Evolutionary conservation across 768 basidiomycete species (phyloP).

Genomic region (Hygrophoropsis aurantiaca): DNA sequence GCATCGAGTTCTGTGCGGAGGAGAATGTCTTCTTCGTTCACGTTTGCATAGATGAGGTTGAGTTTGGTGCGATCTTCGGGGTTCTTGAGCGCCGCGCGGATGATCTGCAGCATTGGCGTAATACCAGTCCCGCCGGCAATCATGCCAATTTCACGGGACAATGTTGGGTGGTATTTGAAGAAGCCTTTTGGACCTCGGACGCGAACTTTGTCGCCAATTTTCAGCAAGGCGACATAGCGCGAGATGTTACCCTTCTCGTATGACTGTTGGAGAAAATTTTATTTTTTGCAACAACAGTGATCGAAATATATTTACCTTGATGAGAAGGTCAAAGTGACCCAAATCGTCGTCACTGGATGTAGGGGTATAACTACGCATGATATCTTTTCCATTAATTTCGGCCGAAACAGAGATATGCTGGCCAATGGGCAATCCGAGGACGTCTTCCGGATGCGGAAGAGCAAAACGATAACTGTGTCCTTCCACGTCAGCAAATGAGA

Average conservation of each 20-base stretch:
- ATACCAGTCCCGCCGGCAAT: constrained; percentile 99
- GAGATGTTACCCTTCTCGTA: constrained; percentile 99
- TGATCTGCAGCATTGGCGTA: constrained; percentile 98
- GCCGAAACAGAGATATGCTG: constrained; percentile 94
- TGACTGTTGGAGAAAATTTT: constrained; percentile 49
- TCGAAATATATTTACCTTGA: constrained; percentile 65
- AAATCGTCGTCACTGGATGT: constrained; percentile 90
- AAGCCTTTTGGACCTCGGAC: constrained; percentile 97
- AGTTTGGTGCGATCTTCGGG: constrained; percentile 81
- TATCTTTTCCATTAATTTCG: constrained; percentile 86
- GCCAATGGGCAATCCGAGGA: constrained; percentile 92
- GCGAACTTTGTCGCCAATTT: constrained; percentile 82
- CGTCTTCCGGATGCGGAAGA: constrained; percentile 68
- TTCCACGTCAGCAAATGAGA: constrained; percentile 1
- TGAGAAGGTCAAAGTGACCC: constrained; percentile 93
- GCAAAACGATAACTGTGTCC: constrained; percentile 83
- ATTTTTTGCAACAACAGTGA: no score
- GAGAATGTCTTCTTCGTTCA: constrained; percentile 89
- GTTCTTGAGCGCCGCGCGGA: constrained; percentile 89
- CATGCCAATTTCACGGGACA: constrained; percentile 87
- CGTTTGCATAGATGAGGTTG: constrained; percentile 95
- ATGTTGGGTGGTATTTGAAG: constrained; percentile 77
- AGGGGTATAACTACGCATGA: constrained; percentile 93
- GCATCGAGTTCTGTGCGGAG: constrained; percentile 85
- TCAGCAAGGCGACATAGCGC: constrained; percentile 75